phyloP scores from a whole-genome alignment of 176 grass and related monocot genomes.

The Echinochloa phyllopogon region DNA sequence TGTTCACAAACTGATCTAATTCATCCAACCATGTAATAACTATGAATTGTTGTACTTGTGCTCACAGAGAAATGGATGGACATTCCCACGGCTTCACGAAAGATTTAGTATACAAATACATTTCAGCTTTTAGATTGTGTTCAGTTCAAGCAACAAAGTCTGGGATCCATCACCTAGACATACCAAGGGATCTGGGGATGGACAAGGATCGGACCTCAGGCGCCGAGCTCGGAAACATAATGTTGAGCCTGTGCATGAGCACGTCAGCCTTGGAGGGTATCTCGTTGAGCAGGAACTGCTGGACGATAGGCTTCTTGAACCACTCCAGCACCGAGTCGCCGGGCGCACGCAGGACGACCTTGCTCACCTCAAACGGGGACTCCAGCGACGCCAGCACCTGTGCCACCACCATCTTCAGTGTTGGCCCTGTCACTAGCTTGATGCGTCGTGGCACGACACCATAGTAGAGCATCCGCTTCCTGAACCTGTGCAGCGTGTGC shows the following conservation, averaged over 20 bases:
- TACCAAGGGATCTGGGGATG: conserved; percentile 61
- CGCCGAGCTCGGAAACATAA: conserved; percentile 85
- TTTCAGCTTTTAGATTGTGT: conserved; percentile 7
- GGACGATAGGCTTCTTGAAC: conserved; percentile 98
- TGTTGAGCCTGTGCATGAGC: conserved; percentile 93
- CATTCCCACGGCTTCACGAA: background rate
- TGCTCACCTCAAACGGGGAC: conserved; percentile 88
- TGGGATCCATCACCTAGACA: conserved; percentile 52
- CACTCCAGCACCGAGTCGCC: conserved; percentile 82
- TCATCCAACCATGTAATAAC: background rate
- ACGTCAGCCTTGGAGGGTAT: conserved; percentile 90
- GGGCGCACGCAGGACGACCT: conserved; percentile 79
- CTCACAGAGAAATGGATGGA: background rate
- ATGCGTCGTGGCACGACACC: conserved; percentile 85
- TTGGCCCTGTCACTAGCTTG: conserved; percentile 87
- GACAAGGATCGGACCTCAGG: conserved; percentile 74
- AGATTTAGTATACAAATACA: conserved; percentile 37
- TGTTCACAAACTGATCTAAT: background rate
- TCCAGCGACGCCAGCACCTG: conserved; percentile 76
- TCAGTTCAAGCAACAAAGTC: conserved; percentile 18
- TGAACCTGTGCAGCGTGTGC: conserved; percentile 89
- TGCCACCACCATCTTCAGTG: conserved; percentile 88
- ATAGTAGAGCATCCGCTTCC: conserved; percentile 97
- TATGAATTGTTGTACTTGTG: background rate
- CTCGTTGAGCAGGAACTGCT: conserved; percentile 97